A percentile compares a stretch with the other conserved stretches of the same genome.
Conservation (phyloP, 768 basidiomycete genomes). For the Nidula microcarpa region DNA sequence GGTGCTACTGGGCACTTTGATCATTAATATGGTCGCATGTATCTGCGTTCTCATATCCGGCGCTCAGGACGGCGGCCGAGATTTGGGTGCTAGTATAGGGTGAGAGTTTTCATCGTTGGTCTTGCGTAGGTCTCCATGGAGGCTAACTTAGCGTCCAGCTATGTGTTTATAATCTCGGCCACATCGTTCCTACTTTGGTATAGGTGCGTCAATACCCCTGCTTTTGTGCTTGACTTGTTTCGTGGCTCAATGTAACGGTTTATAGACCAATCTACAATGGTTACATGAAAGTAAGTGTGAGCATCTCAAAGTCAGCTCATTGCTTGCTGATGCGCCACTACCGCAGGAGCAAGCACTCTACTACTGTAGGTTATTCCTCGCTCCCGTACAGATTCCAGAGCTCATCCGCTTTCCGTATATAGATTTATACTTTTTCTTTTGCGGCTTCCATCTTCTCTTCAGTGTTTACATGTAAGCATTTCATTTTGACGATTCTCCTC, state of each 20-base stretch:
- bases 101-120: slow-evolving; percentile 31
- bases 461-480: slow-evolving; percentile 81
- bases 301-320: slow-evolving; percentile 8
- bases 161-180: slow-evolving; percentile 72
- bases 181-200: slow-evolving; percentile 95
- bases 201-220: slow-evolving; percentile 47
- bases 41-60: slow-evolving; percentile 83
- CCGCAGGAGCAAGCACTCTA: slow-evolving; percentile 87
- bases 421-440: slow-evolving; percentile 98
- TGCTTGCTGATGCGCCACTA: slow-evolving; percentile 13
- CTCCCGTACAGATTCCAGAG: slow-evolving; percentile 17
- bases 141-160: slow-evolving; percentile 39
- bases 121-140: slow-evolving; percentile 16
- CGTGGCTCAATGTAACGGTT: slow-evolving; percentile 1
- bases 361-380: slow-evolving; percentile 62
- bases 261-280: slow-evolving; percentile 92
- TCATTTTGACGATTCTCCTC: slow-evolving; percentile 11
- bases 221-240: neutral
- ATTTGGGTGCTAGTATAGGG: slow-evolving; percentile 82
- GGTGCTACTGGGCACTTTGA: slow-evolving; percentile 73
- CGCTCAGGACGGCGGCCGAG: slow-evolving; percentile 68
- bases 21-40: slow-evolving; percentile 89
- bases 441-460: slow-evolving; percentile 92
- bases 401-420: slow-evolving; percentile 22
- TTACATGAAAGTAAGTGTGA: slow-evolving; percentile 80